Conservation (phyloP, 164 flowering plant genomes). For the Magnolia sinica region DNA sequence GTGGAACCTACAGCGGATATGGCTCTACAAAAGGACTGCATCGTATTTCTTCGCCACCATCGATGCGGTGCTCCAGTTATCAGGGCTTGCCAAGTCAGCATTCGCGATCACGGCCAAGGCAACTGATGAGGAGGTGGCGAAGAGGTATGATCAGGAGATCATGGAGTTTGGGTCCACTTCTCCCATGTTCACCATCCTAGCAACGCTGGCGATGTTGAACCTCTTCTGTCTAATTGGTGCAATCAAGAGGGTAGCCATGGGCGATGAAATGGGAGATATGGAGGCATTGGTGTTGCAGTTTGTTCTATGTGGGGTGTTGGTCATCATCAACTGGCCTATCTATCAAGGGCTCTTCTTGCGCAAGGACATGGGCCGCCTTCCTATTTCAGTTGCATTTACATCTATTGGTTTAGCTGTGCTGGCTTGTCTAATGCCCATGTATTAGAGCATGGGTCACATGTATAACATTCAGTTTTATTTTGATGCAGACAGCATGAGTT, state of each 20-base stretch:
- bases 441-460: slow-evolving; percentile 14
- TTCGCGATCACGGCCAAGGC: slow-evolving; percentile 28
- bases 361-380: slow-evolving; percentile 64
- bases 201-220: slow-evolving; percentile 25
- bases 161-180: slow-evolving; percentile 36
- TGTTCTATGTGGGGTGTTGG: slow-evolving; percentile 37
- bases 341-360: slow-evolving; percentile 60
- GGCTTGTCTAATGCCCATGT: background rate
- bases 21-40: slow-evolving; percentile 21
- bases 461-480: slow-evolving; percentile 19
- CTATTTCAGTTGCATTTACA: slow-evolving; percentile 41
- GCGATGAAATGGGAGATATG: background rate
- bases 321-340: slow-evolving; percentile 52
- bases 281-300: slow-evolving; percentile 11
- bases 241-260: slow-evolving; percentile 9
- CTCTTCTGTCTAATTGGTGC: slow-evolving; percentile 15
- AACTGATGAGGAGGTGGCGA: slow-evolving; percentile 38
- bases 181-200: slow-evolving; percentile 30
- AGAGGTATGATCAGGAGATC: slow-evolving; percentile 30
- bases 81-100: slow-evolving; percentile 20
- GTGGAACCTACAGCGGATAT: slow-evolving; percentile 33
- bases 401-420: slow-evolving; percentile 37
- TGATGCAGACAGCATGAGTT: background rate
- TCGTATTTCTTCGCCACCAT: slow-evolving; percentile 25
- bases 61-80: slow-evolving; percentile 14